phyloP scores from a whole-genome alignment of 75 land plant species.

The Picea glauca region DNA sequence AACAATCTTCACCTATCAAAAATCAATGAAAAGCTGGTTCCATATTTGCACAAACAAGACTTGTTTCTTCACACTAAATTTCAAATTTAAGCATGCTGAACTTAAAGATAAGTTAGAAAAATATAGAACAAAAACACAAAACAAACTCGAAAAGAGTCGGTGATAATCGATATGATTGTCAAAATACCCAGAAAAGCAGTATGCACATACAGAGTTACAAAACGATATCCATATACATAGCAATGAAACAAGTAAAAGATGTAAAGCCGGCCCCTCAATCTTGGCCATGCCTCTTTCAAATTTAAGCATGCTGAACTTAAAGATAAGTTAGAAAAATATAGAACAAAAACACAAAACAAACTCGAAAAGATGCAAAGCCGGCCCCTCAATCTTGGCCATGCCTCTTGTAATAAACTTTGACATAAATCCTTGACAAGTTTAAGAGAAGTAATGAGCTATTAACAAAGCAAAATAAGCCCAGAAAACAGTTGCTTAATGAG shows the following conservation, averaged over 20 bases:
- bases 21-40: neutral
- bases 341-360: neutral
- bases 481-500: neutral
- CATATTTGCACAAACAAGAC: too few relatives aligned
- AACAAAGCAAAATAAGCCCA: neutral
- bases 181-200: neutral
- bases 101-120: neutral
- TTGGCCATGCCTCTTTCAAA: neutral
- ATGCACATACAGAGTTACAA: neutral
- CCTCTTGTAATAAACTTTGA: neutral
- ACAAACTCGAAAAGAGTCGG: neutral
- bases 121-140: neutral
- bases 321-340: neutral
- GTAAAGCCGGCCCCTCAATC: neutral
- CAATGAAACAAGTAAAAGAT: neutral
- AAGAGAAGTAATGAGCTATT: neutral
- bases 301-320: neutral
- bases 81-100: neutral
- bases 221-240: neutral
- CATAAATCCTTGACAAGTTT: neutral
- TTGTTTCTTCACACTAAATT: neutral
- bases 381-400: neutral
- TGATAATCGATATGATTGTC: neutral
- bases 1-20: neutral
- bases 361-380: neutral